Evolutionary conservation across 2,329 filamentous ascomycete genomes (phyloP).

Genomic region (Thielaviopsis euricoi): DNA sequence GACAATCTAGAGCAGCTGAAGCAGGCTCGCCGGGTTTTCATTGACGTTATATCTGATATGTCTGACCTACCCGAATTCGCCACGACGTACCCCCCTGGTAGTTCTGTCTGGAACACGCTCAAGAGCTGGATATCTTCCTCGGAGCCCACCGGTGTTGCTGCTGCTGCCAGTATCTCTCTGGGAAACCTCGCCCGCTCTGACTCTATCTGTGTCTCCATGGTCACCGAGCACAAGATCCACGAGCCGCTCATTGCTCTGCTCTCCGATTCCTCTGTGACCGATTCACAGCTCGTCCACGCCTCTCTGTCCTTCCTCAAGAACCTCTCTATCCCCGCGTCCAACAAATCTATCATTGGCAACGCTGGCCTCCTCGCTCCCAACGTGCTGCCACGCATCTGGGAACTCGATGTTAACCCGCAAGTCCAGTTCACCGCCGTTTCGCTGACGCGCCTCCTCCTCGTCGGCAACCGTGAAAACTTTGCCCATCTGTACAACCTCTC

Average conservation of each 20-base stretch:
- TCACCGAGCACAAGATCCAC: conserved; percentile 25
- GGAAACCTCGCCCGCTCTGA: conserved; percentile 47
- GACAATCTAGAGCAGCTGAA: conserved; percentile 28
- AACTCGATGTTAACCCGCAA: conserved; percentile 34
- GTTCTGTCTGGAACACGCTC: conserved; percentile 25
- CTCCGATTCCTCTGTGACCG: conserved; percentile 22
- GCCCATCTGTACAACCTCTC: conserved; percentile 27
- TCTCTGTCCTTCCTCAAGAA: conserved; percentile 47
- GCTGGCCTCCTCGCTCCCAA: conserved; percentile 26
- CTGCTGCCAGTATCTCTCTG: conserved; percentile 42
- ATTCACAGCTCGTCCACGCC: conserved; percentile 39
- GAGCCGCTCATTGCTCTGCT: conserved; percentile 30
- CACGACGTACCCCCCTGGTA: conserved; percentile 24
- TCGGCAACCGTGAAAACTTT: conserved; percentile 36
- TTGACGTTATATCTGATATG: conserved; percentile 33
- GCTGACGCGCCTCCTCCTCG: conserved; percentile 38
- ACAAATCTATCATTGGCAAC: conserved; percentile 34
- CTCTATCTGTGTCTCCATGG: conserved; percentile 31
- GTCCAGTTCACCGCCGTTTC: conserved; percentile 45
- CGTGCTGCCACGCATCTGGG: conserved; percentile 37
- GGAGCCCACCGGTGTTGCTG: conserved; percentile 28
- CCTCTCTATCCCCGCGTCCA: conserved; percentile 38
- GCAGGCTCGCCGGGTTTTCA: conserved; percentile 15
- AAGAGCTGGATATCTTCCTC: conserved; percentile 28
- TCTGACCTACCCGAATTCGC: conserved; percentile 33